Evolutionary conservation across 129 eudicot species (phyloP), one percentile per base, ranked within the genome.

Genomic region (Sambucus nigra): DNA sequence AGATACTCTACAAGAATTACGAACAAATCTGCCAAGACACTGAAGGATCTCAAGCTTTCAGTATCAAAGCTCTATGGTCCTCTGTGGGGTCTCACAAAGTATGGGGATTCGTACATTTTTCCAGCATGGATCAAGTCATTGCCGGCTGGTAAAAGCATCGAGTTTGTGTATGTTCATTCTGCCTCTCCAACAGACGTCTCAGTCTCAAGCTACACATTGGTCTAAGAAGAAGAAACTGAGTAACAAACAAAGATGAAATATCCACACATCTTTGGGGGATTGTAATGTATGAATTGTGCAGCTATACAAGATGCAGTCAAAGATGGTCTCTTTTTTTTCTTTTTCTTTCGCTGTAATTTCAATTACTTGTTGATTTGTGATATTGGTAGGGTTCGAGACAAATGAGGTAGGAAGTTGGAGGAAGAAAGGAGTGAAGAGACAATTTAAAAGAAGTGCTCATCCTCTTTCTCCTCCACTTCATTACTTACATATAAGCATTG

Each of bases 1-100:
- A 79, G 95, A 85, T 89, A 89, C 72, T 74, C 88, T 0, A 67
- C 86, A 24, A 57, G 64, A 27, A 65, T 85, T 41, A 85, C 88
- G 32, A 89, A 89, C 94, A 89, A 81, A 60, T 89, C 98, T 6
- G 28, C 59, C 17, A 89, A 80, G 71, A 81, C 80, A 2, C 47
- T 89, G 50, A 85, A 68, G 73, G 73, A 76, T 59, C 64, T 89
- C 63, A 81, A 82, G 59, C 76, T 89, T 27, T 69, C 63, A 16
- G 67, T 89, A 52, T 70, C 87, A 27, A 76, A 79, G 70, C 94
- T 89, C 60, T 81, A 84, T 19, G 98, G 98, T 32, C 94, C 95
- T 53, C 35, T 89, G 5, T 89, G 98, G 98, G 98, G 98, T 40
- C 88, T 89, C 5, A 72, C 88, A 39, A 81, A 85, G 67, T 76